Conservation (phyloP, 495 filamentous ascomycete species). For the Baudoinia panamericana region DNA sequence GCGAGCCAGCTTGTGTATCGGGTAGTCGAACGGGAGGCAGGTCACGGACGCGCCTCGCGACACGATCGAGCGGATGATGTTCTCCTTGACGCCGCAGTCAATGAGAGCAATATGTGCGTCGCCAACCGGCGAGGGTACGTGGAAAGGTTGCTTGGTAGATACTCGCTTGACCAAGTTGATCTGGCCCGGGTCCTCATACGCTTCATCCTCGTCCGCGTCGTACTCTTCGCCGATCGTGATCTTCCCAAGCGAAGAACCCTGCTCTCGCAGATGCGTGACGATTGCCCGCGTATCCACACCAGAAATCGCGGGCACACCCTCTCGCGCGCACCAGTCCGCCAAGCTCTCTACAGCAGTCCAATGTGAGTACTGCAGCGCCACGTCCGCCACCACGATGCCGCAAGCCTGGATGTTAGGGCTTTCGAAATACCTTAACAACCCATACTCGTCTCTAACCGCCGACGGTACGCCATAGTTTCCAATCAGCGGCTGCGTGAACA, state of each 20-base stretch:
- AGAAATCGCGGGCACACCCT: constrained; percentile 90
- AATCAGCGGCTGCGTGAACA: constrained; percentile 97
- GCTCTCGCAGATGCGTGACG: constrained; percentile 88
- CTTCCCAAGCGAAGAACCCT: constrained; percentile 85
- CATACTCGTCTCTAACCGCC: constrained; percentile 57
- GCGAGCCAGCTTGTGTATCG: constrained; percentile 93
- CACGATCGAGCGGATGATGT: constrained; percentile 90
- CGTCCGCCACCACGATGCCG: constrained; percentile 89
- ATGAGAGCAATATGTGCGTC: constrained; percentile 85
- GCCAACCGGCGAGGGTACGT: constrained; percentile 65
- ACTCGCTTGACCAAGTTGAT: constrained; percentile 93
- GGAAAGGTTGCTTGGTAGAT: constrained; percentile 95
- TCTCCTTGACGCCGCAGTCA: constrained; percentile 99
- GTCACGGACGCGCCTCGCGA: constrained; percentile 77
- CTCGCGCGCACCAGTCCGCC: constrained; percentile 84
- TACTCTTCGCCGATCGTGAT: constrained; percentile 97
- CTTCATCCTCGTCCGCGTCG: constrained; percentile 95
- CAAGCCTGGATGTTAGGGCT: constrained; percentile 92
- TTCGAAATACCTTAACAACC: constrained; percentile 84
- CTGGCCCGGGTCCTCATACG: constrained; percentile 84
- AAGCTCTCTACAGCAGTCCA: constrained; percentile 96
- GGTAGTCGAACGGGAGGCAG: constrained; percentile 88
- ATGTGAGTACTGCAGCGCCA: constrained; percentile 85
- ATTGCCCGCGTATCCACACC: constrained; percentile 95
- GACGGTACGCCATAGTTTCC: constrained; percentile 96